Conservation (phyloP, 2,329 filamentous ascomycete species). For the Teratosphaeria viscida region DNA sequence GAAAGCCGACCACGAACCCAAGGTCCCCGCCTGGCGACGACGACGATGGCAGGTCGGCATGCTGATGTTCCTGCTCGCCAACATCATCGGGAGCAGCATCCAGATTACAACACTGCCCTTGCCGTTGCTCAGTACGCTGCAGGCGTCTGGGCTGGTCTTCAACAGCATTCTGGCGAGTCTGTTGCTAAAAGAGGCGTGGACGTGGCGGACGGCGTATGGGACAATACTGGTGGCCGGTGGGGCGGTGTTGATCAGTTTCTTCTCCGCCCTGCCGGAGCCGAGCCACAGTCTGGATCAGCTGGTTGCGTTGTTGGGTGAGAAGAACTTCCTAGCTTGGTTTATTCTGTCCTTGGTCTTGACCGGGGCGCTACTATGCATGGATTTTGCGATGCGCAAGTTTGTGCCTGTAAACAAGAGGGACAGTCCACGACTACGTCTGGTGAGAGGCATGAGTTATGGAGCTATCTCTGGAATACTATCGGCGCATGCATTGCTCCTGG, state of each 20-base stretch:
- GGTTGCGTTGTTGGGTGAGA: conserved; percentile 60
- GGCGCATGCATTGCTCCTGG: conserved; percentile 83
- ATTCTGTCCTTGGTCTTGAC: conserved; percentile 64
- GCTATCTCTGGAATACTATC: conserved; percentile 83
- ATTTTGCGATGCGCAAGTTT: conserved; percentile 36
- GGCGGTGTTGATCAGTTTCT: conserved; percentile 84
- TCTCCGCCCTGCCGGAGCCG: conserved; percentile 87
- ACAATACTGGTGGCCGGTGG: conserved; percentile 36
- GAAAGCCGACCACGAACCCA: conserved; percentile 66
- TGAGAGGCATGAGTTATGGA: conserved; percentile 78
- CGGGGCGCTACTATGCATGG: conserved; percentile 53
- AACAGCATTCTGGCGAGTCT: conserved; percentile 96
- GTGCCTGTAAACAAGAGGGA: conserved; percentile 21
- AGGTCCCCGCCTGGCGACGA: conserved; percentile 78
- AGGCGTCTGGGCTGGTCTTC: conserved; percentile 93
- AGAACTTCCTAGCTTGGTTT: conserved; percentile 83
- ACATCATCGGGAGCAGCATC: conserved; percentile 87
- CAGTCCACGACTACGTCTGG: conserved; percentile 42
- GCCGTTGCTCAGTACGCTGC: conserved; percentile 86
- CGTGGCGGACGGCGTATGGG: conserved; percentile 58
- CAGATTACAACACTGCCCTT: conserved; percentile 94
- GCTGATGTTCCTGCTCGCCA: conserved; percentile 92
- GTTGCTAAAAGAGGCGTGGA: conserved; percentile 88
- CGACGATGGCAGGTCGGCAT: conserved; percentile 93
- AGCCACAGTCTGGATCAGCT: conserved; percentile 80